Base-by-base conservation (phyloP, 2,329 filamentous ascomycete species). In the Chlorencoelia australis region DNA sequence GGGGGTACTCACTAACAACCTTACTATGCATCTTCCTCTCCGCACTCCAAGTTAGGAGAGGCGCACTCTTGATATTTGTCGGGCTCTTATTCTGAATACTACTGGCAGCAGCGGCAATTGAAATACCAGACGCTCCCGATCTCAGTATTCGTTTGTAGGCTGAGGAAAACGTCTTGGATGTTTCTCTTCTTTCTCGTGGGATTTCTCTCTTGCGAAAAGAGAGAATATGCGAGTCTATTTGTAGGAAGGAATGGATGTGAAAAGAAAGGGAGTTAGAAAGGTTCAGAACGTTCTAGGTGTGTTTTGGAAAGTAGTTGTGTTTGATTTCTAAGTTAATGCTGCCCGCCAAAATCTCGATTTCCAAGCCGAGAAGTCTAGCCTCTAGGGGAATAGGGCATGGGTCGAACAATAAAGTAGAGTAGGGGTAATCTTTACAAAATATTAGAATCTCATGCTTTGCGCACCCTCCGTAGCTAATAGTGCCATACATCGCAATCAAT, bases 111-210 rank as follows among this genome's bases (percentile, higher is more conserved):
- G 82, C 82, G 45, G 76, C 79, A 57, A 85, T 71, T 46, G 84
- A 75, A 47, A 88, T 73, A 51, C 86, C 73, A 53, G 75, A 70
- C 53, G 80, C 68, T 60, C 80, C 75, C 52, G 83, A 82, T 64
- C 82, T 76, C 56, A 93, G 69, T 57, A 82, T 75, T 59, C 84
- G 77, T 65, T 75, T 75, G 53, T 89, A 76, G 48, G 74, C 69
- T 62, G 80, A 86, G 69, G 85, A 85, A 73, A 94, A 94, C 89
- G 94, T 74, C 69, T 88, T 94, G 84, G 17, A 7, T 16, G 20
- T 28, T 21, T 28, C 28, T 20, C 28, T 32, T 24, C 32, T 32
- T 19, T 11, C 9, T 16, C 9, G 16, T 5, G 32, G 10, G 32
- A 29, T 28, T 22, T 33, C 9, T 11, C 15, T 27, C n/a, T 10